A percentile compares a stretch with the other conserved stretches of the same genome.
These are phyloP conservation scores for Austropuccinia psidii DNA, from an alignment of 1,284 basidiomycete species.

Conservation along the genomic window DNA sequence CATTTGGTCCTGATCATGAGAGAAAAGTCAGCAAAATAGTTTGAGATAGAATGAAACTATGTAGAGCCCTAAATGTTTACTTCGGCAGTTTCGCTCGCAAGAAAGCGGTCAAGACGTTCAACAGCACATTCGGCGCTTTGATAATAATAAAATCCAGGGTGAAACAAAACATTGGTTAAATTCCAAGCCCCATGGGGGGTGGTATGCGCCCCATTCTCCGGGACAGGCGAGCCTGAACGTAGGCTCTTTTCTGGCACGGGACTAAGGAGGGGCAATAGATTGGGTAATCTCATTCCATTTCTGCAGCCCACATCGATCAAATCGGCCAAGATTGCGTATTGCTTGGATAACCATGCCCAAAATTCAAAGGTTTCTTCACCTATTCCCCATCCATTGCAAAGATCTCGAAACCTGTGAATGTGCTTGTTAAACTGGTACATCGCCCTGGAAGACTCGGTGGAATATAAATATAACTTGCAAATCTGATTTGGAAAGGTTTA, in stretches of 20 bases:
- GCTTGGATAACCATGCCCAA: conserved; percentile 91
- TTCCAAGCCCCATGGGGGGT: conserved; percentile 22
- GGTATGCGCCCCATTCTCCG: conserved; percentile 40
- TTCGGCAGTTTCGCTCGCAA: conserved; percentile 58
- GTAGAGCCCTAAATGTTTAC: conserved; percentile 49
- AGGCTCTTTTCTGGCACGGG: neutral
- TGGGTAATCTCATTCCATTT: conserved; percentile 55
- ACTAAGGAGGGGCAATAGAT: conserved; percentile 56
- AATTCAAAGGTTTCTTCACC: conserved; percentile 95
- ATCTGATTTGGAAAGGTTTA: conserved; percentile 54
- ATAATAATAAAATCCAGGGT: conserved; percentile 84
- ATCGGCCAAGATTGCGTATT: conserved; percentile 83
- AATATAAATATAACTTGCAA: conserved; percentile 78
- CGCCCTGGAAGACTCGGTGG: conserved; percentile 67
- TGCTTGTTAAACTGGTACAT: conserved; percentile 74
- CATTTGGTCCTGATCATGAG: conserved; percentile 7
- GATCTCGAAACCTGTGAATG: conserved; percentile 72
- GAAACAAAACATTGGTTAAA: conserved; percentile 58
- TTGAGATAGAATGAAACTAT: too few species aligned
- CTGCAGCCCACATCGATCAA: conserved; percentile 70
- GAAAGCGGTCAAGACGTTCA: conserved; percentile 60
- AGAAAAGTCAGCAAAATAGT: too few species aligned
- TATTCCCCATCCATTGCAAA: conserved; percentile 88
- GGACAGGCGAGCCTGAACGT: conserved; percentile 43
- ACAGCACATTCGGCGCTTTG: conserved; percentile 76